Percentiles rank a stretch among this genome's conserved stretches.
Conservation (phyloP, 805 yeast genomes). For the Myxozyma neglecta region DNA sequence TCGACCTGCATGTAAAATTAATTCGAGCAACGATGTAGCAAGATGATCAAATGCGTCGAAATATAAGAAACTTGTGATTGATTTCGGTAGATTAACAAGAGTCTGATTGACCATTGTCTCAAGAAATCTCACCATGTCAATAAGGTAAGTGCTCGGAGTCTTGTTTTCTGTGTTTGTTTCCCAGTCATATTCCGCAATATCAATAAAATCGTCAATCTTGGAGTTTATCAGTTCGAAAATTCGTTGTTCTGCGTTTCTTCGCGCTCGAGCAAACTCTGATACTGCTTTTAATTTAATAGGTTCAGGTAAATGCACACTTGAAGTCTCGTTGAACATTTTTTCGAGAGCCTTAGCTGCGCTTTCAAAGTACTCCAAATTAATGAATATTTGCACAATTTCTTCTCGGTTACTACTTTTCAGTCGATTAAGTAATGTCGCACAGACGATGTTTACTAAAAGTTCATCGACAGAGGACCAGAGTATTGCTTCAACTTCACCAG, state of each 20-base stretch:
- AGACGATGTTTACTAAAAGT: constrained; percentile 66
- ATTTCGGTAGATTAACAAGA: constrained; percentile 73
- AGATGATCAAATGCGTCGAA: constrained; percentile 85
- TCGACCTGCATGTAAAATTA: constrained; percentile 55
- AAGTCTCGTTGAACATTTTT: constrained; percentile 43
- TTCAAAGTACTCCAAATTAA: constrained; percentile 83
- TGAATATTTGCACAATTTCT: constrained; percentile 82
- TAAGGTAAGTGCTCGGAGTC: constrained; percentile 71
- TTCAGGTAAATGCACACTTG: constrained; percentile 28
- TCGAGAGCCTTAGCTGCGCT: constrained; percentile 69
- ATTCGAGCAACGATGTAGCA: constrained; percentile 64
- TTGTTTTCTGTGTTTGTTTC: constrained; percentile 44
- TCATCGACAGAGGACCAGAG: constrained; percentile 65
- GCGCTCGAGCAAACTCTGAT: constrained; percentile 42
- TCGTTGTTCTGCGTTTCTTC: constrained; percentile 73
- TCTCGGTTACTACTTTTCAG: constrained; percentile 78
- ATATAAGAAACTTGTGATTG: constrained; percentile 75
- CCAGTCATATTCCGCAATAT: constrained; percentile 88
- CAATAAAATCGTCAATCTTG: constrained; percentile 76
- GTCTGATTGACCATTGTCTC: constrained; percentile 84
- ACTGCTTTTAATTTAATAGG: constrained; percentile 21
- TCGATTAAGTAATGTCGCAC: constrained; percentile 59
- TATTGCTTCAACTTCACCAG: constrained; percentile 57
- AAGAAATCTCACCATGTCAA: constrained; percentile 81
- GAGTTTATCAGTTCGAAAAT: constrained; percentile 80